phyloP scores from a whole-genome alignment of 1,139 yeast species.

The Magnusiomyces paraingens region DNA sequence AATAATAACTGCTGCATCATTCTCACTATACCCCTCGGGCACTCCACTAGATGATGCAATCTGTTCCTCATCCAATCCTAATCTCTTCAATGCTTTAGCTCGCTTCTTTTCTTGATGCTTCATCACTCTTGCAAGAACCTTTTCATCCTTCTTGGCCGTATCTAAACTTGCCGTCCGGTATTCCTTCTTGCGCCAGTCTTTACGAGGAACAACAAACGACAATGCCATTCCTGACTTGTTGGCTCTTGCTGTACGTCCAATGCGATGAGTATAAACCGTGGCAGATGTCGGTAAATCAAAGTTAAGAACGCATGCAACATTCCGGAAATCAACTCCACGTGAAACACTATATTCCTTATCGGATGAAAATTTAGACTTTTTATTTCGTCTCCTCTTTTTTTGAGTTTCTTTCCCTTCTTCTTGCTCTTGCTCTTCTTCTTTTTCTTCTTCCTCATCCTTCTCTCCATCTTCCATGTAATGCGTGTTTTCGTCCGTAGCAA shows the following conservation, averaged over 20 bases:
- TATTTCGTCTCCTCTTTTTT: slow-evolving; percentile 20
- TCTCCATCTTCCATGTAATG: slow-evolving; percentile 46
- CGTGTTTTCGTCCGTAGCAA: slow-evolving; percentile 86
- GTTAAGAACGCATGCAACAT: slow-evolving; percentile 93
- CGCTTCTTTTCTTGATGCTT: slow-evolving; percentile 73
- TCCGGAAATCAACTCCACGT: slow-evolving; percentile 93
- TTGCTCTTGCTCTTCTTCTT: slow-evolving; percentile 24
- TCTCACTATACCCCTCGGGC: slow-evolving; percentile 15
- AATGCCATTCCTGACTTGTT: slow-evolving; percentile 93
- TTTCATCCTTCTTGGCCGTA: slow-evolving; percentile 79
- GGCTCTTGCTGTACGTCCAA: slow-evolving; percentile 98
- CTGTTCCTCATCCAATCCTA: slow-evolving; percentile 4
- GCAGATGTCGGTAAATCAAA: slow-evolving; percentile 92
- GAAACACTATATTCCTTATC: slow-evolving; percentile 82
- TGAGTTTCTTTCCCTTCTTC: slow-evolving; percentile 31
- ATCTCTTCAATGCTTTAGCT: slow-evolving; percentile 39
- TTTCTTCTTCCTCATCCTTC: slow-evolving; percentile 39
- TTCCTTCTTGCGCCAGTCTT: slow-evolving; percentile 63
- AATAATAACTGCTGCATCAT: slow-evolving; percentile 34
- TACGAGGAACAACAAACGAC: slow-evolving; percentile 80
- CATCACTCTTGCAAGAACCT: slow-evolving; percentile 66
- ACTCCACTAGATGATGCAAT: slow-evolving; percentile 7
- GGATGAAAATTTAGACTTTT: slow-evolving; percentile 20
- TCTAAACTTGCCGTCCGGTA: slow-evolving; percentile 73
- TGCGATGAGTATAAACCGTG: slow-evolving; percentile 84